Conservation (phyloP, 768 basidiomycete genomes). For the Boletus rex-veris region DNA sequence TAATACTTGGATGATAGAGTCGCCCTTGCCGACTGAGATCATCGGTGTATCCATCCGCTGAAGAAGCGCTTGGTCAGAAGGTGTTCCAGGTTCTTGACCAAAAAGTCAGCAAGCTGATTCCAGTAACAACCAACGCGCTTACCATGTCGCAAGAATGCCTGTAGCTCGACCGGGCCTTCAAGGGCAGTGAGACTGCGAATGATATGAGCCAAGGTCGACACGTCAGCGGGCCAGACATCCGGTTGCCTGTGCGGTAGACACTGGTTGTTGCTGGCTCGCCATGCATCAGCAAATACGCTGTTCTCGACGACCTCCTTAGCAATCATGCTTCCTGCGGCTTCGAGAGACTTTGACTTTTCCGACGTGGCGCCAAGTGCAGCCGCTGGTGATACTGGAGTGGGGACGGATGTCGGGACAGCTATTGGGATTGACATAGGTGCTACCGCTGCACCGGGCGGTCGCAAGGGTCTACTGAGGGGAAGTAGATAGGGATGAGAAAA, state of each 20-base stretch:
- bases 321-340: constrained; percentile 60
- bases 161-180: constrained; percentile 42
- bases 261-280: constrained; percentile 43
- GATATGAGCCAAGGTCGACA: constrained; percentile 42
- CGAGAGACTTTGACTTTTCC: constrained; percentile 65
- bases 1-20: constrained; percentile 62
- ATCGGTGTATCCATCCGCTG: constrained; percentile 49
- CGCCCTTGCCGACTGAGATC: constrained; percentile 64
- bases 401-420: constrained; percentile 51
- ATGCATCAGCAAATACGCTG: constrained; percentile 61
- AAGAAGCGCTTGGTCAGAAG: constrained; percentile 16
- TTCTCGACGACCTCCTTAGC: constrained; percentile 76
- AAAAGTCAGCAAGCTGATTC: not conserved
- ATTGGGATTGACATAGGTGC: constrained; percentile 43
- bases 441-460: constrained; percentile 53
- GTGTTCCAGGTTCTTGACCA: not conserved
- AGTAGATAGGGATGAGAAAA: constrained; percentile 65
- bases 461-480: constrained; percentile 57
- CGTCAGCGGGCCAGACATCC: constrained; percentile 60
- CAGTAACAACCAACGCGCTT: constrained; percentile 5
- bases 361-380: constrained; percentile 59
- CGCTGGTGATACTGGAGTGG: constrained; percentile 83
- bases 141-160: constrained; percentile 43
- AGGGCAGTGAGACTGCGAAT: constrained; percentile 32
- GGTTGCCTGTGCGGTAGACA: constrained; percentile 13